Conservation (phyloP, 179 eudicot species). For the Actinidia arguta region DNA sequence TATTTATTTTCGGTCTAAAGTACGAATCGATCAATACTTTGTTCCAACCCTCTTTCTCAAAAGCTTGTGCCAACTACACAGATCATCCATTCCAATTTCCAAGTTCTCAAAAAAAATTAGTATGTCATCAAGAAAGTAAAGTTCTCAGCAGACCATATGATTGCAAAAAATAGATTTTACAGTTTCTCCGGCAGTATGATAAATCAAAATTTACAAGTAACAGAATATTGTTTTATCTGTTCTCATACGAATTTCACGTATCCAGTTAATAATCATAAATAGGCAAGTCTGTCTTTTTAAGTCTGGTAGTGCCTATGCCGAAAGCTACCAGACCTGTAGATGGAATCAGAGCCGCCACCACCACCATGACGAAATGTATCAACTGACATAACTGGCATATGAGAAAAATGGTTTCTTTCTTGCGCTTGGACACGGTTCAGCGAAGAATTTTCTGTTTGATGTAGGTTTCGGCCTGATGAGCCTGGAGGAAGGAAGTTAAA, state of each 20-base stretch:
- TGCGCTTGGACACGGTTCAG: conserved; percentile 33
- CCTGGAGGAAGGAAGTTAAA: conserved; percentile 47
- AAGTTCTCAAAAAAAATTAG: background rate
- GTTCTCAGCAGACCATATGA: background rate
- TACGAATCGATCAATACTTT: background rate
- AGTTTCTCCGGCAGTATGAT: background rate
- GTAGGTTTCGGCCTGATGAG: conserved; percentile 41
- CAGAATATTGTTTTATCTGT: too few species aligned
- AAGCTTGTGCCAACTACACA: background rate
- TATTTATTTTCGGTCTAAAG: background rate
- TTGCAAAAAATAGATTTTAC: conserved; percentile 5
- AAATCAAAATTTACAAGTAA: too few species aligned
- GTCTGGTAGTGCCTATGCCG: conserved; percentile 61
- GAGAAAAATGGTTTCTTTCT: conserved; percentile 52
- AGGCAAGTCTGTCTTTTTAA: conserved; percentile 44
- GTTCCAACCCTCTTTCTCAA: background rate
- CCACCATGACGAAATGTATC: conserved; percentile 44
- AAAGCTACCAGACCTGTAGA: conserved; percentile 33
- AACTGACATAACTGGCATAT: conserved; percentile 38
- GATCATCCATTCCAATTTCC: background rate
- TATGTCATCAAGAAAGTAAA: background rate
- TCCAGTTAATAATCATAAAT: conserved; percentile 12
- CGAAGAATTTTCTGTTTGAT: conserved; percentile 48
- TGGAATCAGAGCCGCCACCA: conserved; percentile 38
- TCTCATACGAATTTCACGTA: conserved; percentile 1